These are phyloP conservation scores for Trichoderma atrobrunneum DNA, from an alignment of 2,329 filamentous ascomycete species.

Conservation along the genomic window DNA sequence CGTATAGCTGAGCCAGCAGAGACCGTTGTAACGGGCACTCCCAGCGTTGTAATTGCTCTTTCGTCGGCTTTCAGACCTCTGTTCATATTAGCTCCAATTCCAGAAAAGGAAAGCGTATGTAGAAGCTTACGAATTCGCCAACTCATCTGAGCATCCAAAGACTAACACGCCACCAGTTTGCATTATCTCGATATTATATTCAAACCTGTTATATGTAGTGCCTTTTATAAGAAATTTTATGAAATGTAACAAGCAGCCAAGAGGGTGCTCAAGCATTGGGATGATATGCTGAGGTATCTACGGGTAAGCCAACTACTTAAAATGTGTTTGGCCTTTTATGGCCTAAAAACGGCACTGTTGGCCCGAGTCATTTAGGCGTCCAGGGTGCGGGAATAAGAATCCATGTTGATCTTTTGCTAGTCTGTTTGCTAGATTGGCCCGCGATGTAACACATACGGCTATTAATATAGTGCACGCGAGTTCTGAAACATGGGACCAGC, in stretches of 20 bases:
- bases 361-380: neutral
- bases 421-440: neutral
- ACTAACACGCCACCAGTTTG: neutral
- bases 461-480: neutral
- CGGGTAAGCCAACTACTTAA: neutral
- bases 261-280: neutral
- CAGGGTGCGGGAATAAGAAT: neutral
- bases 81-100: neutral
- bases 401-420: neutral
- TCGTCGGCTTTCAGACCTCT: neutral
- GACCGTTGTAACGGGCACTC: neutral
- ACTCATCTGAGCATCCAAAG: neutral
- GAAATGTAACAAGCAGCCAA: neutral
- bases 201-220: neutral
- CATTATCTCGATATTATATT: neutral
- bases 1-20: neutral
- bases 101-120: neutral
- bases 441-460: neutral
- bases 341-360: neutral
- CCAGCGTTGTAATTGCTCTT: neutral
- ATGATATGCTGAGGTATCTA: neutral
- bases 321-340: neutral
- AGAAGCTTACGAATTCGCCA: neutral
- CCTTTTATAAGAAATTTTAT: neutral
- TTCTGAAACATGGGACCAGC: neutral